phyloP scores from a whole-genome alignment of 257 asterid species.

The Avicennia marina region DNA sequence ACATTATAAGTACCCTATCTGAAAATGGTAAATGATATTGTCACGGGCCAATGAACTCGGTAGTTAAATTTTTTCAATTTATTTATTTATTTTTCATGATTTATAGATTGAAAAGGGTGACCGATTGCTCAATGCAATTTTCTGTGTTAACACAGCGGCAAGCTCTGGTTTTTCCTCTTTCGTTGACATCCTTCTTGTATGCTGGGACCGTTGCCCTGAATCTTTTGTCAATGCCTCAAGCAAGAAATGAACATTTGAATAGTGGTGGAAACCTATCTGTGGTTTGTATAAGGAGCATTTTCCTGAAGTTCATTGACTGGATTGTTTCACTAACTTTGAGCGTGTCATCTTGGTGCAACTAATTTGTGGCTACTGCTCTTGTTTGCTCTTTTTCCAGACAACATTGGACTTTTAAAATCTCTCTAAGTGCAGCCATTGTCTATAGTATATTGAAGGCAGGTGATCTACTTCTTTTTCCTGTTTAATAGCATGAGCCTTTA shows the following conservation, averaged over 20 bases:
- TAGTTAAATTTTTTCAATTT: conserved; percentile 15
- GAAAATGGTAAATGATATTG: conserved; percentile 6
- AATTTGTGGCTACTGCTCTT: conserved; percentile 71
- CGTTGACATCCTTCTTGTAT: conserved; percentile 82
- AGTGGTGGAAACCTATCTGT: conserved; percentile 34
- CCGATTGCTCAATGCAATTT: conserved; percentile 67
- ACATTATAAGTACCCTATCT: conserved; percentile 46
- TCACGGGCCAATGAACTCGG: no score
- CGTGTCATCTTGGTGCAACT: conserved; percentile 81
- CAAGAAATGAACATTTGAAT: conserved; percentile 31
- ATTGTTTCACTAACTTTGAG: conserved; percentile 36
- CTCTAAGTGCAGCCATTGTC: no score
- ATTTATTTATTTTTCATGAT: conserved; percentile 25
- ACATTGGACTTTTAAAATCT: no score
- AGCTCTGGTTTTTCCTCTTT: conserved; percentile 68
- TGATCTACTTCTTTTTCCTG: no score
- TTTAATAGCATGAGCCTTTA: no score
- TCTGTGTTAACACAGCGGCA: conserved; percentile 94
- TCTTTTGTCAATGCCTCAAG: conserved; percentile 34
- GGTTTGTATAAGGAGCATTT: conserved; percentile 27
- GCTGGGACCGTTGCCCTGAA: conserved; percentile 58
- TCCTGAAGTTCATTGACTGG: conserved; percentile 25
- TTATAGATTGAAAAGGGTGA: conserved; percentile 65
- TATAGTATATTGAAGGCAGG: no score
- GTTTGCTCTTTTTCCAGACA: conserved; percentile 11